These are phyloP conservation scores for Adansonia madagascariensis DNA, from an alignment of 441 rosid genomes.

Conservation along the genomic window DNA sequence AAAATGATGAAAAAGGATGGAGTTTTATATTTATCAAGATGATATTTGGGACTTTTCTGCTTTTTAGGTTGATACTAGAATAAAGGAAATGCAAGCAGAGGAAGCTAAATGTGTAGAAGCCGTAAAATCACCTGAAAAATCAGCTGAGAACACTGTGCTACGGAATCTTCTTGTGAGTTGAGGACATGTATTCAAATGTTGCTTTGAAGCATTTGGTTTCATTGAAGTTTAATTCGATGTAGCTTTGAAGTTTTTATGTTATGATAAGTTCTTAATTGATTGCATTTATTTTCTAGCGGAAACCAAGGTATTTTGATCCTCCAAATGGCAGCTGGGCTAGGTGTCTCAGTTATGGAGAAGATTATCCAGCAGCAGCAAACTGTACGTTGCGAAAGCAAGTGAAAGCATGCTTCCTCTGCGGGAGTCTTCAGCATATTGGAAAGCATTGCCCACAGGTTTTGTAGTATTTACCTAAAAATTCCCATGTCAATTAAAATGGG, in stretches of 20 bases:
- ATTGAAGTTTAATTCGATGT: neutral
- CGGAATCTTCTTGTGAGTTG: conserved; percentile 35
- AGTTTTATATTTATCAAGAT: neutral
- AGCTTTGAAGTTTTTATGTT: neutral
- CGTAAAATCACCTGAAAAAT: neutral
- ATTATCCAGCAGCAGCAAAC: conserved; percentile 20
- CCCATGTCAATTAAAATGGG: neutral
- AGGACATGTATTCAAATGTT: neutral
- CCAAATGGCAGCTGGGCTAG: conserved; percentile 7
- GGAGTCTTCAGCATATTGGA: conserved; percentile 32
- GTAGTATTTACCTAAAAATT: conserved; percentile 10
- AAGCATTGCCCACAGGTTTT: conserved; percentile 39
- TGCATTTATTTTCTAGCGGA: conserved; percentile 25
- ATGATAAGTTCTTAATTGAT: neutral
- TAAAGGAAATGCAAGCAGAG: conserved; percentile 20
- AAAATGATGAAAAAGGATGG: neutral
- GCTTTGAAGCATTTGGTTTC: neutral
- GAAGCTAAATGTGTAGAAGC: conserved; percentile 5
- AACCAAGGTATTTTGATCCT: conserved; percentile 42
- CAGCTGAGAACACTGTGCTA: conserved; percentile 27
- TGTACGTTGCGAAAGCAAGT: conserved; percentile 24
- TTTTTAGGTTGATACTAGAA: conserved; percentile 22
- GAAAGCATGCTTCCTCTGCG: conserved; percentile 40
- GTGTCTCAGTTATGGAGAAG: conserved; percentile 28
- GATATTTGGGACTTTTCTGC: neutral